Evolutionary conservation across 768 basidiomycete genomes (phyloP).

Genomic region (Tricholoma hemisulphureum): DNA sequence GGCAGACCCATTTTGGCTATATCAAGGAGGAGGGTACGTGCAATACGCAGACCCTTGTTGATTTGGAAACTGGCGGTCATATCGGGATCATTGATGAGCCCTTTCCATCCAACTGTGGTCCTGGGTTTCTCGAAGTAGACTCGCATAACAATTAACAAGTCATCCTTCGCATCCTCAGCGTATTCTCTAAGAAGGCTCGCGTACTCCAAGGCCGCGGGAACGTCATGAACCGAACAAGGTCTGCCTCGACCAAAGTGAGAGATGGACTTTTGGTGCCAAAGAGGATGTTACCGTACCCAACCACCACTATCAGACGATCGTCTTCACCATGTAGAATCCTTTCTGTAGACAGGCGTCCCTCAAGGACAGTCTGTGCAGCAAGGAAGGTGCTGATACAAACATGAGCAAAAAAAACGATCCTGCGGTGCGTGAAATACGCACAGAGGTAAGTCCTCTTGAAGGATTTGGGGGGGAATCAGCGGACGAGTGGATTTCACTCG

Average conservation of each 20-base stretch:
- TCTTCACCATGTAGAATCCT: constrained; percentile 82
- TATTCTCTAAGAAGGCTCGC: constrained; percentile 77
- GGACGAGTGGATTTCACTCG: constrained; percentile 86
- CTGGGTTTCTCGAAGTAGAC: constrained; percentile 98
- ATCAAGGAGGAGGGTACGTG: constrained; percentile 83
- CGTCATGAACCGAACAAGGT: constrained; percentile 94
- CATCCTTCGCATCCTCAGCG: constrained; percentile 75
- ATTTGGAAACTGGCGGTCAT: constrained; percentile 93
- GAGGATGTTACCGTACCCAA: constrained; percentile 56
- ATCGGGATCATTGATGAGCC: constrained; percentile 95
- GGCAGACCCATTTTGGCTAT: constrained; percentile 89
- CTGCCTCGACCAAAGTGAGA: constrained; percentile 37
- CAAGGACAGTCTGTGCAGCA: constrained; percentile 85
- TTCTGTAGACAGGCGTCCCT: constrained; percentile 78
- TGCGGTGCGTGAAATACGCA: constrained; percentile 33
- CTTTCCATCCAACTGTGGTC: constrained; percentile 99
- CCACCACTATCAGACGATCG: constrained; percentile 89
- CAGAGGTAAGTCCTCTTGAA: constrained; percentile 92
- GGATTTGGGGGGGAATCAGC: constrained; percentile 90
- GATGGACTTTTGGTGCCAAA: neutral
- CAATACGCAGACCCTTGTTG: constrained; percentile 91
- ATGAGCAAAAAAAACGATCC: constrained; percentile 8
- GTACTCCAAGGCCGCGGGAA: constrained; percentile 83
- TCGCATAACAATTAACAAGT: constrained; percentile 94
- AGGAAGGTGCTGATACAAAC: constrained; percentile 56